A percentile compares a stretch with the other conserved stretches of the same genome.
Evolutionary conservation across 768 basidiomycete genomes (phyloP).

Genomic region (Phanerochaete sordida): DNA sequence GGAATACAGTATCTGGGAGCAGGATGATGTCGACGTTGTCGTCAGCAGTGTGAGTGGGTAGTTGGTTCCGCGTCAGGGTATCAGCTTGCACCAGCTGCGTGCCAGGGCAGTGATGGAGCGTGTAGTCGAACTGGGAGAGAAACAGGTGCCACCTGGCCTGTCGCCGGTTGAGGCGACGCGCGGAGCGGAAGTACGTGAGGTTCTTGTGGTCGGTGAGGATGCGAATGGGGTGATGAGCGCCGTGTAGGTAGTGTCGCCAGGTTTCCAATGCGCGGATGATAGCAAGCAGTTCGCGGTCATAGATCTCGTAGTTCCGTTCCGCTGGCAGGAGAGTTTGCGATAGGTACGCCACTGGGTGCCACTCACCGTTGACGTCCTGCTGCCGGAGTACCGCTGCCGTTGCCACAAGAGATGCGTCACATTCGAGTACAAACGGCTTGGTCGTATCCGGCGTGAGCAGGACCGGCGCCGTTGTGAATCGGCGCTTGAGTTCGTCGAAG

Average conservation of each 20-base stretch:
- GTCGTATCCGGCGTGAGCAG: slow-evolving; percentile 9
- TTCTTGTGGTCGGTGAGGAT: slow-evolving; percentile 30
- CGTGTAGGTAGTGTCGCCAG: slow-evolving; percentile 25
- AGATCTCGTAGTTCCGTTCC: slow-evolving; percentile 28
- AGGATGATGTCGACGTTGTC: neutral
- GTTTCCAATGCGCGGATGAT: slow-evolving; percentile 26
- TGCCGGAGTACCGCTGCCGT: slow-evolving; percentile 28
- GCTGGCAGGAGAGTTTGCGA: slow-evolving; percentile 13
- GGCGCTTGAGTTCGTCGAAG: slow-evolving; percentile 20
- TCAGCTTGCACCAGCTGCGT: slow-evolving; percentile 4
- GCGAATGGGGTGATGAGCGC: slow-evolving; percentile 9
- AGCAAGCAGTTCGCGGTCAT: slow-evolving; percentile 36
- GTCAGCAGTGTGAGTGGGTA: neutral
- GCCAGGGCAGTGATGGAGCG: slow-evolving; percentile 6
- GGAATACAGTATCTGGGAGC: neutral
- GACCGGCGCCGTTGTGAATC: slow-evolving; percentile 16
- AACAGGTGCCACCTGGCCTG: slow-evolving; percentile 30
- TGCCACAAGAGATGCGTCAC: slow-evolving; percentile 23
- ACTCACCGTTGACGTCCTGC: slow-evolving; percentile 6
- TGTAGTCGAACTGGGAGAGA: slow-evolving; percentile 18
- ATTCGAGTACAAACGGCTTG: slow-evolving; percentile 14
- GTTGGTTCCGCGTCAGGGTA: slow-evolving; percentile 1
- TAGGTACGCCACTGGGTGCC: slow-evolving; percentile 11
- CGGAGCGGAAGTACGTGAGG: slow-evolving; percentile 23
- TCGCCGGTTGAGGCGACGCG: slow-evolving; percentile 23